Conservation (phyloP, 2,329 filamentous ascomycete species). For the Catunica adiposa region DNA sequence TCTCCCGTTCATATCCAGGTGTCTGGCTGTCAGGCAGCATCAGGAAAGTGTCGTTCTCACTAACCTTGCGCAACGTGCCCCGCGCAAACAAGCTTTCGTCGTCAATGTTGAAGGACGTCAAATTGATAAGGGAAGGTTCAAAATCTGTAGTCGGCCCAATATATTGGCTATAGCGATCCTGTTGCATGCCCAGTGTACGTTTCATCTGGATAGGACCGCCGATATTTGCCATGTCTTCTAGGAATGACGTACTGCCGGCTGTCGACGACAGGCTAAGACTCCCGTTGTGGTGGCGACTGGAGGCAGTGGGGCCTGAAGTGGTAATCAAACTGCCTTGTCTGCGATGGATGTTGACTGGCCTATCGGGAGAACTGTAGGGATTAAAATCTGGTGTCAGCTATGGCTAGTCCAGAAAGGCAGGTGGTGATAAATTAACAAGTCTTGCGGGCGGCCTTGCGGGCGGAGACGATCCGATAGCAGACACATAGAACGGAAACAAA, state of each 20-base stretch:
- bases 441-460: neutral
- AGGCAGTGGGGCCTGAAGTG: neutral
- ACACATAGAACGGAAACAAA: neutral
- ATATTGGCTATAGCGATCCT: slow-evolving; percentile 65
- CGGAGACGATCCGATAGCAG: neutral
- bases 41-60: slow-evolving; percentile 62
- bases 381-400: neutral
- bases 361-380: slow-evolving; percentile 35
- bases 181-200: slow-evolving; percentile 57
- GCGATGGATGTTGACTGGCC: slow-evolving; percentile 34
- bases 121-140: slow-evolving; percentile 66
- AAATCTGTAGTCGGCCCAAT: slow-evolving; percentile 72
- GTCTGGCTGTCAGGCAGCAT: slow-evolving; percentile 61
- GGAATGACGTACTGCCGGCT: slow-evolving; percentile 43
- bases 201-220: slow-evolving; percentile 49
- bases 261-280: slow-evolving; percentile 46
- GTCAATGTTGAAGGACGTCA: slow-evolving; percentile 64
- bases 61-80: slow-evolving; percentile 57
- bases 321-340: slow-evolving; percentile 26
- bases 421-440: neutral
- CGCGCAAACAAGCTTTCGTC: slow-evolving; percentile 61
- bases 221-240: slow-evolving; percentile 56
- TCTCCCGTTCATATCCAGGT: slow-evolving; percentile 52
- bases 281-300: slow-evolving; percentile 26
- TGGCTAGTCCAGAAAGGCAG: neutral